Evolutionary conservation across 2,329 filamentous ascomycete species (phyloP).

Genomic region (Microcyclospora pomicola): DNA sequence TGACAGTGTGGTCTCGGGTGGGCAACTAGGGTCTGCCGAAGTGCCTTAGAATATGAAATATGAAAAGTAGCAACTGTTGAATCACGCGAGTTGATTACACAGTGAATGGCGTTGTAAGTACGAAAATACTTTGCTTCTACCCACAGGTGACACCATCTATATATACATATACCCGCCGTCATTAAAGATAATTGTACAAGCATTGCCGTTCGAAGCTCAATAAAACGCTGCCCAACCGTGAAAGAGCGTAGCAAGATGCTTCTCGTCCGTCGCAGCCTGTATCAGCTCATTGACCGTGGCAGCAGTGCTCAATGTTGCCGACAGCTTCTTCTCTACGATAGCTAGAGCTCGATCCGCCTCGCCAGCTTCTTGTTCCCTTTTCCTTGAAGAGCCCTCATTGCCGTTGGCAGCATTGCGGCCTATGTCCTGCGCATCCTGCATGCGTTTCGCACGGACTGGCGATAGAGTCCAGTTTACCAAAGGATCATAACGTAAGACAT

Average conservation of each 20-base stretch:
- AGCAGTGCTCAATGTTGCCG: slow-evolving; percentile 82
- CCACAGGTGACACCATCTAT: too few relatives aligned
- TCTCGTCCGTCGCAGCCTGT: slow-evolving; percentile 85
- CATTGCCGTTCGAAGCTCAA: slow-evolving; percentile 1
- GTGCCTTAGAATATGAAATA: too few relatives aligned
- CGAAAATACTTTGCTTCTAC: too few relatives aligned
- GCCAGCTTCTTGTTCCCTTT: slow-evolving; percentile 43
- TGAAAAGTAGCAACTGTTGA: too few relatives aligned
- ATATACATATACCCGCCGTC: too few relatives aligned
- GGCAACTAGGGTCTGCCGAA: too few relatives aligned
- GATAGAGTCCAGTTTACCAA: slow-evolving; percentile 92
- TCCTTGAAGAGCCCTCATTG: slow-evolving; percentile 24
- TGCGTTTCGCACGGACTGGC: slow-evolving; percentile 48
- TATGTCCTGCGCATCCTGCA: slow-evolving; percentile 51
- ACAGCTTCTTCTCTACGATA: slow-evolving; percentile 90
- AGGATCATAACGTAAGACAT: slow-evolving; percentile 95
- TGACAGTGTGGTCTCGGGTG: too few relatives aligned
- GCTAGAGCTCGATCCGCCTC: slow-evolving; percentile 87
- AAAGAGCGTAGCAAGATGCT: slow-evolving; percentile 82
- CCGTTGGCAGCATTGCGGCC: slow-evolving; percentile 24
- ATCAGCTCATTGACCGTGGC: slow-evolving; percentile 96
- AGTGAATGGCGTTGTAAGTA: too few relatives aligned
- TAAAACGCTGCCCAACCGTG: slow-evolving; percentile 21
- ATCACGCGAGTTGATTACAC: too few relatives aligned
- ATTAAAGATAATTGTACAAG: background rate